These are phyloP conservation scores for Fusarium sp. DNA, from an alignment of 2,329 filamentous ascomycete genomes.

Conservation along the genomic window DNA sequence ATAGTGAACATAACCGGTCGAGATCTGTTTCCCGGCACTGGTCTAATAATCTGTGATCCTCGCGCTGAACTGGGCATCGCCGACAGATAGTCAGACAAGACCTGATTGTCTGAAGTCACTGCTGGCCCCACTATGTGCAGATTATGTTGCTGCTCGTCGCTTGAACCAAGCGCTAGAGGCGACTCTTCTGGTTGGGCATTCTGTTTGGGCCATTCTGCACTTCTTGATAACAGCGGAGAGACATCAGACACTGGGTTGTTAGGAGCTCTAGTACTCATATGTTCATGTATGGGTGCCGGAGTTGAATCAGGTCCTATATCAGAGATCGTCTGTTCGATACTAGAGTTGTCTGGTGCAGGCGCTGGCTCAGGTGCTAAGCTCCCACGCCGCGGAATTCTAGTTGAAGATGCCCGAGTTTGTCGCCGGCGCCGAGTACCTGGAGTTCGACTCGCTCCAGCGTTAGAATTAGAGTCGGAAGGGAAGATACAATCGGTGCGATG, in stretches of 20 bases:
- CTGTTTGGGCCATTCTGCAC: conserved; percentile 8
- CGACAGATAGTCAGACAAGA: conserved; percentile 71
- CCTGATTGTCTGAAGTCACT: conserved; percentile 71
- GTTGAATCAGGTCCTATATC: background rate
- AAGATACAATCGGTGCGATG: conserved; percentile 71
- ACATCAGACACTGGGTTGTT: background rate
- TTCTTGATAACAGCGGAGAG: conserved; percentile 1
- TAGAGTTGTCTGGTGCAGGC: background rate
- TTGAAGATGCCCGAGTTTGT: conserved; percentile 9
- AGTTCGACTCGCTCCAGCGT: conserved; percentile 31
- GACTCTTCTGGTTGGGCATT: conserved; percentile 41
- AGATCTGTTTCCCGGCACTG: conserved; percentile 51
- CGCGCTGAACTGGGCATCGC: conserved; percentile 51
- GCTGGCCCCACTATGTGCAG: conserved; percentile 73
- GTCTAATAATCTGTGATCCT: conserved; percentile 51
- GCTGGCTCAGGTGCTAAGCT: background rate
- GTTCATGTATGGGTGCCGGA: background rate
- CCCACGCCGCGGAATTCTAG: background rate
- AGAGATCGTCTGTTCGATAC: background rate
- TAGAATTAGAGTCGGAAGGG: conserved; percentile 55
- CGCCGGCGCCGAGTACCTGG: conserved; percentile 36
- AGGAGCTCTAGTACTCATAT: background rate
- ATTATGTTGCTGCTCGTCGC: conserved; percentile 58
- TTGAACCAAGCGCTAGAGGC: conserved; percentile 50
- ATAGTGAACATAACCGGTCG: conserved; percentile 63